Evolutionary conservation across 352 stramenopile species (phyloP).

Genomic region (Paralagenidium karlingii): DNA sequence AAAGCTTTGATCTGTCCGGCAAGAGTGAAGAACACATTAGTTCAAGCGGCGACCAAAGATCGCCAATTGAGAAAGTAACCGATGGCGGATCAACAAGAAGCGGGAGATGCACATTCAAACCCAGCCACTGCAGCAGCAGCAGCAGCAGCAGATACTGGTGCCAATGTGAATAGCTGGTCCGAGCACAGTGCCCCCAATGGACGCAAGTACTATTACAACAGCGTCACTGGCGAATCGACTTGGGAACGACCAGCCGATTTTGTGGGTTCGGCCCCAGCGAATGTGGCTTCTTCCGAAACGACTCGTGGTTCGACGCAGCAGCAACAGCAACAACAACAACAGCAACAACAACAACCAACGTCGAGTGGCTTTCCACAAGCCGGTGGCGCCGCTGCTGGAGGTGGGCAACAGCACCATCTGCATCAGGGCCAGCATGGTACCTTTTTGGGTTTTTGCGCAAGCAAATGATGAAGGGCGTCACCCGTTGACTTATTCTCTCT

Average conservation of each 20-base stretch:
- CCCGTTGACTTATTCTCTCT: too few relatives aligned
- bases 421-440: constrained; percentile 30
- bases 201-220: constrained; percentile 89
- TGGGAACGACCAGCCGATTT: constrained; percentile 68
- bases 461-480: too few relatives aligned
- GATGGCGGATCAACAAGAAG: too few relatives aligned
- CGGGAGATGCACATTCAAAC: too few relatives aligned
- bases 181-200: constrained; percentile 86
- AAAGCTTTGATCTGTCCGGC: too few relatives aligned
- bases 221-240: constrained; percentile 77
- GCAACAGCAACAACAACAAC: constrained; percentile 5
- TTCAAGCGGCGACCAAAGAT: too few relatives aligned
- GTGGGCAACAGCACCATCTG: constrained; percentile 10
- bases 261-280: background rate
- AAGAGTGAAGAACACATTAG: too few relatives aligned
- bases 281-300: background rate
- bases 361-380: constrained; percentile 2
- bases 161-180: too few relatives aligned
- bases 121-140: too few relatives aligned
- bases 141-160: too few relatives aligned
- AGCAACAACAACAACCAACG: constrained; percentile 4
- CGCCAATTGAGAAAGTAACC: too few relatives aligned
- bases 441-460: too few relatives aligned
- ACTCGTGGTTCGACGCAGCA: background rate
- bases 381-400: constrained; percentile 11